A percentile compares a stretch with the other conserved stretches of the same genome.
Evolutionary conservation across 2,329 filamentous ascomycete genomes (phyloP).

Genomic region (Didymella arachidicola): DNA sequence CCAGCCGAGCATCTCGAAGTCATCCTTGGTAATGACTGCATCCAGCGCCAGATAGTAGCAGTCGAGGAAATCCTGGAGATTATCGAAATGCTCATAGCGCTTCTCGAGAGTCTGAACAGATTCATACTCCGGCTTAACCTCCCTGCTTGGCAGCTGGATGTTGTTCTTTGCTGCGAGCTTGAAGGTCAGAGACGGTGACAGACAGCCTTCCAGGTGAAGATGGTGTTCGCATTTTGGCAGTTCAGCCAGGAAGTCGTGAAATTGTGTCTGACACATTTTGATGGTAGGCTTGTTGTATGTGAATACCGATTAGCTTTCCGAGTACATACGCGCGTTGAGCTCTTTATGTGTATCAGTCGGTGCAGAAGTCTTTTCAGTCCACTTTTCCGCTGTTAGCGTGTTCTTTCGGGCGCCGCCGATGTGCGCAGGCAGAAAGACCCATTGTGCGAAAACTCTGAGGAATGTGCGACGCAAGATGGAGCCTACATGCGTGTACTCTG

Average conservation of each 20-base stretch:
- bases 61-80: conserved; percentile 77
- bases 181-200: conserved; percentile 75
- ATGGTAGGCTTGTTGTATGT: neutral
- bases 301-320: conserved; percentile 10
- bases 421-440: conserved; percentile 13
- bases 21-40: conserved; percentile 68
- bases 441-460: conserved; percentile 11
- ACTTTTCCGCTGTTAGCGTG: conserved; percentile 22
- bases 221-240: conserved; percentile 85
- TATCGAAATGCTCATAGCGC: conserved; percentile 73
- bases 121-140: conserved; percentile 67
- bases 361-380: conserved; percentile 17
- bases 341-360: conserved; percentile 13
- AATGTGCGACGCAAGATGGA: conserved; percentile 6
- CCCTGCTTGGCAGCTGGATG: conserved; percentile 61
- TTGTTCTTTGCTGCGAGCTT: conserved; percentile 71
- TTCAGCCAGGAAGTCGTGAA: conserved; percentile 32
- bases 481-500: conserved; percentile 1
- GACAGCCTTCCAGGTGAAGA: conserved; percentile 78
- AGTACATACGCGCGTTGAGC: neutral
- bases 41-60: conserved; percentile 82
- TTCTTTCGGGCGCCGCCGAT: conserved; percentile 21
- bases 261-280: conserved; percentile 18
- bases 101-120: conserved; percentile 66
- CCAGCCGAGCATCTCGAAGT: conserved; percentile 77